Evolutionary conservation across 768 basidiomycete species (phyloP).

Genomic region (Thelephora ganbajun): DNA sequence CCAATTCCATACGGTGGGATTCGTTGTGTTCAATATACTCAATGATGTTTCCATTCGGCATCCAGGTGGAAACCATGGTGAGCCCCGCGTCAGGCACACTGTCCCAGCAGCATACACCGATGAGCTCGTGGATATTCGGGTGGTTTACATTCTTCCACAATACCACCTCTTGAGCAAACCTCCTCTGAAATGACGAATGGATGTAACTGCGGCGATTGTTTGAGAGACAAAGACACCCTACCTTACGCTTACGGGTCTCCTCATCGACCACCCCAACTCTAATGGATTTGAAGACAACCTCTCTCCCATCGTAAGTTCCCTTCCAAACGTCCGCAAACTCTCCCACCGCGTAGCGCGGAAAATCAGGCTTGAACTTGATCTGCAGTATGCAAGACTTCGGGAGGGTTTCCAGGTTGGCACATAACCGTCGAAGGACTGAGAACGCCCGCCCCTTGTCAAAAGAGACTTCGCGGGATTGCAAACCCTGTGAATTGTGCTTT

Average conservation of each 20-base stretch:
- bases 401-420: neutral
- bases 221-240: too few species aligned
- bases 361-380: neutral
- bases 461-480: too few species aligned
- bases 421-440: neutral
- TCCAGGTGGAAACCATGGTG: conserved; percentile 5
- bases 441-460: too few species aligned
- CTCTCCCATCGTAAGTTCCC: neutral
- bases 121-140: conserved; percentile 1
- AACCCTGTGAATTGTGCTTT: too few species aligned
- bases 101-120: neutral
- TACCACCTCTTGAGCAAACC: conserved; percentile 1
- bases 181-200: neutral
- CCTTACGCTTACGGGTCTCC: neutral
- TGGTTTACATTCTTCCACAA: conserved; percentile 2
- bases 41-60: conserved; percentile 4
- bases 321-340: conserved; percentile 3
- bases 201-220: neutral
- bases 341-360: neutral
- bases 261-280: neutral
- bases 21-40: neutral
- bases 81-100: neutral
- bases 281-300: conserved; percentile 2
- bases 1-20: neutral
- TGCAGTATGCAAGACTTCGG: neutral